Evolutionary conservation across 2,329 filamentous ascomycete genomes (phyloP), one percentile per base, ranked within the genome.

Genomic region (Cryphonectria parasitica): DNA sequence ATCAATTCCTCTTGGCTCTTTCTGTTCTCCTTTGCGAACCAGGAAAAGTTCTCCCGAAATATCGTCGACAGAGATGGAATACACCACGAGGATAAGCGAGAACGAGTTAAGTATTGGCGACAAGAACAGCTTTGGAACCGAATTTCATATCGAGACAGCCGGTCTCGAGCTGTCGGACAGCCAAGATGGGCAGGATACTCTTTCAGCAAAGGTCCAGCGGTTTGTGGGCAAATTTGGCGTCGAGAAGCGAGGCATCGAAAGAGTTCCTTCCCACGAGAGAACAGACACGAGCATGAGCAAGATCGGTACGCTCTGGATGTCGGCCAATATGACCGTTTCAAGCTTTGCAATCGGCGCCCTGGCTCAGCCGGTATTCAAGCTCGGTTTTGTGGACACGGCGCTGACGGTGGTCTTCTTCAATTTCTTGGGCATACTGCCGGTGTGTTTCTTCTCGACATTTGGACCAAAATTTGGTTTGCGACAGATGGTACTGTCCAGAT

Each of bases 401-500:
- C 81, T 95, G 62, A 87, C 90, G 43, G 90, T 92, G 71, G 79
- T 95, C 67, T 92, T 94, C 81, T 88, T 95, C 82, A 95, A 94
- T 75, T 77, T 93, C 5, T 82, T 95, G 13, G 91, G 90, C n/a
- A 86, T 91, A 64, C 77, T 90, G 64, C 90, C 92, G 0, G 92
- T 93, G 22, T 91, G 88, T 77, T 93, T 91, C 80, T 94, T 94
- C 83, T 92, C 90, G 1, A 92, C 89, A 25, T 93, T 94, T 77
- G 92, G 92, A 2, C 90, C 92, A 2, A 82, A 83, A 11, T 94
- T 93, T 74, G 92, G 92, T 4, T 83, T 94, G 73, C 88, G 92
- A 68, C 92, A 94, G 77, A 94, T 95, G 90, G 91, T 94, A 1
- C 84, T 95, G n/a, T 90, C 90, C 15, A 85, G 92, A 49, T 94